Evolutionary conservation across 225 moss, liverwort and hornwort species (phyloP).

Genomic region (Pseudoscleropodium purum): DNA sequence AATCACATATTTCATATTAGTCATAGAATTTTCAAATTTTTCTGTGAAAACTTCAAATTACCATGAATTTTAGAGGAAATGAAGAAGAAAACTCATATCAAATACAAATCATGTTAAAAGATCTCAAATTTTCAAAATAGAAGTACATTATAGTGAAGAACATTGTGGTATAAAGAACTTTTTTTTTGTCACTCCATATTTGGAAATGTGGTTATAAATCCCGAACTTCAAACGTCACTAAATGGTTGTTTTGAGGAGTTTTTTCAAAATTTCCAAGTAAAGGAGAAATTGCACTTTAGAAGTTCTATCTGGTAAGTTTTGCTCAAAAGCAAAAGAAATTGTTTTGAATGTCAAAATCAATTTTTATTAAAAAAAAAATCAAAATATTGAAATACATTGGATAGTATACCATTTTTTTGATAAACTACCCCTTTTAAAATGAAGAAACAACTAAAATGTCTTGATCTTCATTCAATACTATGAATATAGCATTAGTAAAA

Average conservation of each 20-base stretch:
- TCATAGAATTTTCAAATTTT: not conserved
- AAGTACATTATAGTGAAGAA: not conserved
- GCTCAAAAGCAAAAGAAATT: not conserved
- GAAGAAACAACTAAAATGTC: not conserved
- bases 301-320: not conserved
- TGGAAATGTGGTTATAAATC: not conserved
- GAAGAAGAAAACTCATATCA: not conserved
- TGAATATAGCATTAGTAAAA: not conserved
- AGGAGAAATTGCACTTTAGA: not conserved
- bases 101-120: not conserved
- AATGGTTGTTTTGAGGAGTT: not conserved
- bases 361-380: not conserved
- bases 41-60: too few relatives aligned
- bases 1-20: not conserved
- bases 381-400: not conserved
- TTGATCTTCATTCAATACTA: not conserved
- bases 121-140: accelerated
- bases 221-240: not conserved
- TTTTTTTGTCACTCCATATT: not conserved
- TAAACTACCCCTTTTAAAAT: not conserved
- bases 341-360: not conserved
- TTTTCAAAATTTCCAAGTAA: not conserved
- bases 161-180: not conserved
- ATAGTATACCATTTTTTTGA: not conserved
- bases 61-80: not conserved